These are phyloP conservation scores for Pythium sp. DNA, from an alignment of 352 stramenopile genomes.

Conservation along the genomic window DNA sequence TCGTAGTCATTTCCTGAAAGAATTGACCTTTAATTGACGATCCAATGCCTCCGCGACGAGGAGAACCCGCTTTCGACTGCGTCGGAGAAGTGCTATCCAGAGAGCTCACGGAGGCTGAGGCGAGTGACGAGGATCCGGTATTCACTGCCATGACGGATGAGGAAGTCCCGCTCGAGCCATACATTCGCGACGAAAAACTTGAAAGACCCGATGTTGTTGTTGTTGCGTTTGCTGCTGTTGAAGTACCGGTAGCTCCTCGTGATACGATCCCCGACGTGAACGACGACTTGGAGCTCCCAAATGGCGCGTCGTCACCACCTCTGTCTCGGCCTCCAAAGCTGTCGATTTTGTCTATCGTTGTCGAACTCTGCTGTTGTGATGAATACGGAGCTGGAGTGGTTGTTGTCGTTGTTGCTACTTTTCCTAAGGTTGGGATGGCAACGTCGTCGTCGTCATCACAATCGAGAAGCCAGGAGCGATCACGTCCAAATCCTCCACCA, in stretches of 20 bases:
- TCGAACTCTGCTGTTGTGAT: not conserved
- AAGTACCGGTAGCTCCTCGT: not conserved
- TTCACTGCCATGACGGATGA: not conserved
- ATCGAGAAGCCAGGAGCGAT: conserved; percentile 58
- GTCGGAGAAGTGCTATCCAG: conserved; percentile 8
- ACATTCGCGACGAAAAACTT: conserved; percentile 13
- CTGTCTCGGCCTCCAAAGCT: not conserved
- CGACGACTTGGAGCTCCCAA: conserved; percentile 2
- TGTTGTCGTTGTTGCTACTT: not conserved
- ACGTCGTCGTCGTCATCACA: conserved; percentile 31
- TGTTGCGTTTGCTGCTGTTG: too few relatives aligned
- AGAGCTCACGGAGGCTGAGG: not conserved
- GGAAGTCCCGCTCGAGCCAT: not conserved
- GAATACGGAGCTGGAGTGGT: not conserved
- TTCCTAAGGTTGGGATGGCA: not conserved
- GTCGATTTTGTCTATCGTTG: not conserved
- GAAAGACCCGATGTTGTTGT: not conserved
- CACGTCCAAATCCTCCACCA: conserved; percentile 35
- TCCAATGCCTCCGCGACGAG: conserved; percentile 11
- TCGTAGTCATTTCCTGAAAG: conserved; percentile 21
- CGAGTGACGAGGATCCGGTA: not conserved
- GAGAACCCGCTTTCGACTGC: conserved; percentile 8
- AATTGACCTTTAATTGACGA: conserved; percentile 28
- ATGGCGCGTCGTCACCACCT: not conserved
- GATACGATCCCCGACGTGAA: conserved; percentile 1